Conservation (phyloP, 2,329 filamentous ascomycete genomes). For the Pyrenophora tritici-repentis region DNA sequence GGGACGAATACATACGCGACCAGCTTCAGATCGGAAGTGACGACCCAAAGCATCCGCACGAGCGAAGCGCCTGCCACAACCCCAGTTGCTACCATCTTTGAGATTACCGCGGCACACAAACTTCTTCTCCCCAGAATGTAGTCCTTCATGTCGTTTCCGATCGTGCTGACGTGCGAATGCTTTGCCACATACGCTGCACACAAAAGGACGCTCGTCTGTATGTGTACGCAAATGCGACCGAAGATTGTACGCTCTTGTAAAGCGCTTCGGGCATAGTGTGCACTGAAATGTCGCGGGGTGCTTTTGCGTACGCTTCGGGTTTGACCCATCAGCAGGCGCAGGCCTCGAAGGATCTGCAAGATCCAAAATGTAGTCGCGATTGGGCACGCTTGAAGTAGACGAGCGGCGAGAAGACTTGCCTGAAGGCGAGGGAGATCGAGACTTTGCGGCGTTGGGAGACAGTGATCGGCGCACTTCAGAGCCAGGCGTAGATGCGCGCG, state of each 20-base stretch:
- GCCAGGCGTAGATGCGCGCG: constrained; percentile 52
- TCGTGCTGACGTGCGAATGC: constrained; percentile 98
- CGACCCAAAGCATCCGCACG: constrained; percentile 92
- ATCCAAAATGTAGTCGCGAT: constrained; percentile 81
- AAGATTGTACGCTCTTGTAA: constrained; percentile 94
- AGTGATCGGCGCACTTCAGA: constrained; percentile 46
- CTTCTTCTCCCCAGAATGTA: constrained; percentile 98
- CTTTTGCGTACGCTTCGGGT: constrained; percentile 86
- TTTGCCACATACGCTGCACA: constrained; percentile 95
- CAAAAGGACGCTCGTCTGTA: constrained; percentile 95
- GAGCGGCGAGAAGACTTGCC: constrained; percentile 55
- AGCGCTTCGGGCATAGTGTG: constrained; percentile 88
- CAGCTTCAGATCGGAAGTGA: constrained; percentile 94
- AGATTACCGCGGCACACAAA: constrained; percentile 95
- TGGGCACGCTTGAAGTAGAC: constrained; percentile 57
- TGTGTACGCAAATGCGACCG: constrained; percentile 94
- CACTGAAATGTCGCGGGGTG: constrained; percentile 98
- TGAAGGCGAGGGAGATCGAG: constrained; percentile 56
- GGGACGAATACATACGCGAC: constrained; percentile 96
- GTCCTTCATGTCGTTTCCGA: constrained; percentile 91
- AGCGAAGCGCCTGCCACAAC: constrained; percentile 89
- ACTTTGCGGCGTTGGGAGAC: constrained; percentile 51
- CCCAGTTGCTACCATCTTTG: constrained; percentile 83
- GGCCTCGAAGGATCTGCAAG: constrained; percentile 87
- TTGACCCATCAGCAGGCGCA: constrained; percentile 51